A percentile compares a stretch with the other conserved stretches of the same genome.
phyloP scores from a whole-genome alignment of 805 yeast genomes.

The Naumovozyma castellii region DNA sequence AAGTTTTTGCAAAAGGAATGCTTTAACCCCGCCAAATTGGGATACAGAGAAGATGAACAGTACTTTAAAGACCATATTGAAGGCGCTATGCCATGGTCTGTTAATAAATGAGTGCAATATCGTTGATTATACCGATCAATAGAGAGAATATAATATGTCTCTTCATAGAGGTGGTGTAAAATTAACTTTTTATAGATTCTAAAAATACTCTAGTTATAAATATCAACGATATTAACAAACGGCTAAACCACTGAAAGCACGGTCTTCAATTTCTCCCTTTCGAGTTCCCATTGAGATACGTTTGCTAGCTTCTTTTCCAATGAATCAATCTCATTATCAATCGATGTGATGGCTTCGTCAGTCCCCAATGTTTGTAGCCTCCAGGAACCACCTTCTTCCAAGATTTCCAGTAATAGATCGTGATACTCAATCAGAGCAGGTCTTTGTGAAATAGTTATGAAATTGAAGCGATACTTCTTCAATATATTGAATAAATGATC shows the following conservation, averaged over 20 bases:
- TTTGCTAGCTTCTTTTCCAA: slow-evolving; percentile 51
- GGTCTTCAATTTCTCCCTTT: slow-evolving; percentile 49
- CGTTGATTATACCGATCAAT: too few species aligned
- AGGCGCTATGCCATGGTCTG: slow-evolving; percentile 29
- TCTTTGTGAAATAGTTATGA: slow-evolving; percentile 75
- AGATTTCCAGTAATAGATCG: slow-evolving; percentile 61
- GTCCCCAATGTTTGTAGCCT: slow-evolving; percentile 55
- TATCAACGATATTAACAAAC: too few species aligned
- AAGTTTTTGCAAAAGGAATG: slow-evolving; percentile 4
- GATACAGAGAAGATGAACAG: slow-evolving; percentile 10
- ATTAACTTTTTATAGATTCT: too few species aligned
- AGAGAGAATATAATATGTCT: too few species aligned
- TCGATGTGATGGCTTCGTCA: slow-evolving; percentile 53
- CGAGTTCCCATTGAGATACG: slow-evolving; percentile 48
- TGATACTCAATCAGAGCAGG: slow-evolving; percentile 80
- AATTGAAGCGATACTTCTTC: slow-evolving; percentile 59
- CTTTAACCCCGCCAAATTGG: slow-evolving; percentile 5
- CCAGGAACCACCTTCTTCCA: slow-evolving; percentile 49
- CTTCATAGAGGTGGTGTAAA: too few species aligned
- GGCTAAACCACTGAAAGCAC: slow-evolving; percentile 10
- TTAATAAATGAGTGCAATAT: background rate
- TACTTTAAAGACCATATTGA: slow-evolving; percentile 15
- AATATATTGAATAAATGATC: slow-evolving; percentile 73
- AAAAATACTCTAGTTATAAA: too few species aligned
- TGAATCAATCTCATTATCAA: slow-evolving; percentile 67